Evolutionary conservation across 2,329 filamentous ascomycete species (phyloP).

Genomic region (Aspergillus costaricaensis): DNA sequence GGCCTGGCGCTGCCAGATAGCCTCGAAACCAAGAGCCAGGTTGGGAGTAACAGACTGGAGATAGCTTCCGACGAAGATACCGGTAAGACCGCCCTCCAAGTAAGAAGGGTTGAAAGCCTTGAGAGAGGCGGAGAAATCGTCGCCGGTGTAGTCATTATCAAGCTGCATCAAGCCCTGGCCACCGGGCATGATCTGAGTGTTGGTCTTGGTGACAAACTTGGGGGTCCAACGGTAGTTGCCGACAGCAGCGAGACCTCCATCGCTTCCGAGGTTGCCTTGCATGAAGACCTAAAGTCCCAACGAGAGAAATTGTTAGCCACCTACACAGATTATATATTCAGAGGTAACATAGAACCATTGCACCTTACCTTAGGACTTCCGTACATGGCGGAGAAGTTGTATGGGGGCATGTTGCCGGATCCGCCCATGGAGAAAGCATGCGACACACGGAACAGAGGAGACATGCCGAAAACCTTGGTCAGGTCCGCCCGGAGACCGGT

Average conservation of each 20-base stretch:
- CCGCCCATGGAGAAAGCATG: slow-evolving; percentile 93
- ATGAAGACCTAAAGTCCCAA: slow-evolving; percentile 71
- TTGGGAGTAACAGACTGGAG: slow-evolving; percentile 88
- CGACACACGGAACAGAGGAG: slow-evolving; percentile 93
- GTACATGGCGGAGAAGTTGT: slow-evolving; percentile 91
- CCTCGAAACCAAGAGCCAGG: slow-evolving; percentile 85
- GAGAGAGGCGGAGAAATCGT: slow-evolving; percentile 88
- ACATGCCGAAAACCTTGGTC: slow-evolving; percentile 93
- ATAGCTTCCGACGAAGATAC: slow-evolving; percentile 94
- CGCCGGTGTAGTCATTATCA: slow-evolving; percentile 92
- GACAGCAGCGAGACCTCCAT: slow-evolving; percentile 80
- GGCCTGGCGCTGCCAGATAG: slow-evolving; percentile 86
- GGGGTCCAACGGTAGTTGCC: slow-evolving; percentile 91
- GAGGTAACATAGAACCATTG: background rate
- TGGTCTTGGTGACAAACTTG: slow-evolving; percentile 80
- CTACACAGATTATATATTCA: background rate
- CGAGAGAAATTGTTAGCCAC: slow-evolving; percentile 11
- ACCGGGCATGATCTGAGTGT: slow-evolving; percentile 79
- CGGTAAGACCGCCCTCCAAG: slow-evolving; percentile 88
- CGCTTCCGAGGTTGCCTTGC: slow-evolving; percentile 93
- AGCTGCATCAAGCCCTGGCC: slow-evolving; percentile 86
- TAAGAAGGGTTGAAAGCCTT: slow-evolving; percentile 96
- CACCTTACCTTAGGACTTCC: slow-evolving; percentile 81
- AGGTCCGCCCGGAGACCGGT: slow-evolving; percentile 92
- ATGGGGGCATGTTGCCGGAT: slow-evolving; percentile 81